These are phyloP conservation scores for Clarireedia monteithiana DNA, from an alignment of 2,329 filamentous ascomycete species.

Conservation along the genomic window DNA sequence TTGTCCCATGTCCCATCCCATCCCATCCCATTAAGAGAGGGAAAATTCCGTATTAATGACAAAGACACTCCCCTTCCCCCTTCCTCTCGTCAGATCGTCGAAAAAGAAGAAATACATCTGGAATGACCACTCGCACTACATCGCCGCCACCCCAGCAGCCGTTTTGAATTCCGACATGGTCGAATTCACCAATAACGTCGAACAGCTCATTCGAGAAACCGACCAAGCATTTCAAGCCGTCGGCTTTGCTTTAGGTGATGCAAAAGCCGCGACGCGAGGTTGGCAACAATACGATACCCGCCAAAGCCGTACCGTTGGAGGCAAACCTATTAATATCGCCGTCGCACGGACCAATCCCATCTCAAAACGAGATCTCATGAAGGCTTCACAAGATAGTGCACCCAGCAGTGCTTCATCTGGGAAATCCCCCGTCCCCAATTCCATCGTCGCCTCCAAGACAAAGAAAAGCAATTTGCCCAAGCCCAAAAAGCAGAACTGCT, in stretches of 20 bases:
- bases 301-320: not conserved
- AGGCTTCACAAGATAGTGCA: conserved; percentile 10
- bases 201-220: conserved; percentile 41
- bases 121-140: not conserved
- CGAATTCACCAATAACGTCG: conserved; percentile 23
- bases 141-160: conserved; percentile 16
- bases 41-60: not conserved
- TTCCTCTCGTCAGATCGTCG: not conserved
- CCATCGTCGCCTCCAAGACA: conserved; percentile 33
- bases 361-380: conserved; percentile 14
- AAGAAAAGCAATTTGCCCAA: conserved; percentile 28
- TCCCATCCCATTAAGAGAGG: too few species aligned
- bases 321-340: not conserved
- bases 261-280: conserved; percentile 26
- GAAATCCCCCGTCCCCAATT: conserved; percentile 22
- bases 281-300: conserved; percentile 17
- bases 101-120: not conserved
- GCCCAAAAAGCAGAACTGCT: conserved; percentile 28
- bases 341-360: conserved; percentile 10
- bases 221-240: conserved; percentile 44
- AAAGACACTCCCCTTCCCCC: not conserved
- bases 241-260: conserved; percentile 35
- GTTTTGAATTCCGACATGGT: conserved; percentile 19
- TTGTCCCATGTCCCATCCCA: too few species aligned
- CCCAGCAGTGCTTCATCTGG: conserved; percentile 12